Percentiles rank a stretch among this genome's conserved stretches.
Conservation (phyloP, 2,329 filamentous ascomycete species). For the Xylariaceae sp. region DNA sequence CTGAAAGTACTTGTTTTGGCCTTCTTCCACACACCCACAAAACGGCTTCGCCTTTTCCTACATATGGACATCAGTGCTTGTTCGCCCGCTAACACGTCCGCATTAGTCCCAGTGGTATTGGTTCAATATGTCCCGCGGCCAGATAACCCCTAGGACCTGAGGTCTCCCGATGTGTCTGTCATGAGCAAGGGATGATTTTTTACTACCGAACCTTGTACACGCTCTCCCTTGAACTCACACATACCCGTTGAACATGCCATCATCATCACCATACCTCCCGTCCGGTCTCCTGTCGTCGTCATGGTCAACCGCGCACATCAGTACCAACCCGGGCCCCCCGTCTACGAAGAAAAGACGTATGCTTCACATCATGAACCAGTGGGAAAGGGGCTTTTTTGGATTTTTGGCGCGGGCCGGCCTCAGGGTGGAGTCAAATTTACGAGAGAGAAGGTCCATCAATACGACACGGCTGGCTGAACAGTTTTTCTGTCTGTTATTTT, state of each 20-base stretch:
- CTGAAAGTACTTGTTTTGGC: neutral
- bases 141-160: neutral
- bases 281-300: neutral
- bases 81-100: neutral
- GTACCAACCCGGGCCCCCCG: neutral
- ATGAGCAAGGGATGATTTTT: neutral
- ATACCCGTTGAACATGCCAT: neutral
- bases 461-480: neutral
- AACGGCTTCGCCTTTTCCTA: neutral
- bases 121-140: neutral
- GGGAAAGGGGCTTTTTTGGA: neutral
- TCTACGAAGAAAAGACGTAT: neutral
- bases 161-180: neutral
- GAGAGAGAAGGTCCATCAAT: neutral
- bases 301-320: neutral
- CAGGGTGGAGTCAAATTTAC: neutral
- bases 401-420: neutral
- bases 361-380: neutral
- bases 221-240: neutral
- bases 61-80: neutral
- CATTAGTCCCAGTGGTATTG: neutral
- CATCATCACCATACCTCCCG: neutral
- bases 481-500: neutral
- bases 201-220: neutral
- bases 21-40: neutral